These are phyloP conservation scores for Schizonepeta tenuifolia DNA, from an alignment of 257 asterid genomes.

Conservation along the genomic window DNA sequence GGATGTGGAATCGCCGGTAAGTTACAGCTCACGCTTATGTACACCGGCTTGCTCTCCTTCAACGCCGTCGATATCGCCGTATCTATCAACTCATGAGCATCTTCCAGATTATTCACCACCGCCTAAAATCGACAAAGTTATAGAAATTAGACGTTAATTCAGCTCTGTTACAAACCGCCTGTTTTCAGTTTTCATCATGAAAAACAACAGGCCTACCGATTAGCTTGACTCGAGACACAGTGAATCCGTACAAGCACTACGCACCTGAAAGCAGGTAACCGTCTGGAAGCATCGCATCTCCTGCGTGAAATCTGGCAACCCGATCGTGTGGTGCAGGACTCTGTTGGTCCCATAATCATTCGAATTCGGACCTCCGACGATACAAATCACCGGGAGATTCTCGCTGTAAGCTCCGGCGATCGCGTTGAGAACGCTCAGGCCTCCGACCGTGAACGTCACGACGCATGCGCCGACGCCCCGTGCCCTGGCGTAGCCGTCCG, in stretches of 20 bases:
- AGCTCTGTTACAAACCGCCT: constrained; percentile 4
- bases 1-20: constrained; percentile 77
- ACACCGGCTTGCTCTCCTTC: constrained; percentile 89
- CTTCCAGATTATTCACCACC: constrained; percentile 81
- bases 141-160: neutral
- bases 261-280: constrained; percentile 82
- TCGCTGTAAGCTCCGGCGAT: constrained; percentile 92
- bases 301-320: constrained; percentile 80
- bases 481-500: constrained; percentile 89
- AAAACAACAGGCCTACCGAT: neutral
- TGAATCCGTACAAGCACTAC: neutral
- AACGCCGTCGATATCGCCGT: constrained; percentile 80
- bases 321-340: constrained; percentile 83
- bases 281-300: constrained; percentile 89
- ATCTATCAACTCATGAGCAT: constrained; percentile 83
- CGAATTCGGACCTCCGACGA: constrained; percentile 86
- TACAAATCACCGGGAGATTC: constrained; percentile 79
- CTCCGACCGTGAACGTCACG: constrained; percentile 85
- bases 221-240: neutral
- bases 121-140: constrained; percentile 48
- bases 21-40: constrained; percentile 75
- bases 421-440: constrained; percentile 77
- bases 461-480: constrained; percentile 90
- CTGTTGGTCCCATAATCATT: constrained; percentile 78
- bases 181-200: neutral